Conservation (phyloP, 1,139 yeast species). For the Hyphopichia fennica region DNA sequence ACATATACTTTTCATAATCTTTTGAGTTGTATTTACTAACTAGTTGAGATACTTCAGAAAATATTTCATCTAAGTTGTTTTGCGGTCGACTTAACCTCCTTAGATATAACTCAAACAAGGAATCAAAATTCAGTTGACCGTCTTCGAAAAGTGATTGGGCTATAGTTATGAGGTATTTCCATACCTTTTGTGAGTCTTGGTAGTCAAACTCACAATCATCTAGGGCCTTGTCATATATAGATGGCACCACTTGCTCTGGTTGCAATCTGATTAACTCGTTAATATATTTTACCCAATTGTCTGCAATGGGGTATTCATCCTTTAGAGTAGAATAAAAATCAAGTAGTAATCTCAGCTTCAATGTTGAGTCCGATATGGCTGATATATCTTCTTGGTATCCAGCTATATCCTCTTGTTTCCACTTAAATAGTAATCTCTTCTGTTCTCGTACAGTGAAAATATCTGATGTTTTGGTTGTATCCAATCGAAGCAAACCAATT, state of each 20-base stretch:
- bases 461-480: conserved; percentile 7
- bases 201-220: conserved; percentile 34
- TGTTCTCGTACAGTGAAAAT: conserved; percentile 17
- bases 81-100: conserved; percentile 47
- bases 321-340: conserved; percentile 19
- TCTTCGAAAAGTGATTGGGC: conserved; percentile 33
- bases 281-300: conserved; percentile 16
- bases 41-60: conserved; percentile 42
- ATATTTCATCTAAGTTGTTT: conserved; percentile 39
- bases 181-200: conserved; percentile 31
- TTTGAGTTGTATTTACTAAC: conserved; percentile 28
- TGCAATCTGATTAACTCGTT: neutral
- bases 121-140: conserved; percentile 43
- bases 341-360: conserved; percentile 10
- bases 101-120: conserved; percentile 39
- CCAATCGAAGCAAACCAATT: conserved; percentile 14
- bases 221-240: conserved; percentile 16
- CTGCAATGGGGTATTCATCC: conserved; percentile 17
- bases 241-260: neutral
- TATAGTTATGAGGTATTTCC: conserved; percentile 29
- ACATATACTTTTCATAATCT: conserved; percentile 42
- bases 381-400: conserved; percentile 26
- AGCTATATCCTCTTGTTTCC: conserved; percentile 21
- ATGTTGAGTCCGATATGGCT: conserved; percentile 11
- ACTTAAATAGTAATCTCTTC: conserved; percentile 21